Conservation (phyloP, 208 protist genomes). For the Trypanosoma conorhini region DNA sequence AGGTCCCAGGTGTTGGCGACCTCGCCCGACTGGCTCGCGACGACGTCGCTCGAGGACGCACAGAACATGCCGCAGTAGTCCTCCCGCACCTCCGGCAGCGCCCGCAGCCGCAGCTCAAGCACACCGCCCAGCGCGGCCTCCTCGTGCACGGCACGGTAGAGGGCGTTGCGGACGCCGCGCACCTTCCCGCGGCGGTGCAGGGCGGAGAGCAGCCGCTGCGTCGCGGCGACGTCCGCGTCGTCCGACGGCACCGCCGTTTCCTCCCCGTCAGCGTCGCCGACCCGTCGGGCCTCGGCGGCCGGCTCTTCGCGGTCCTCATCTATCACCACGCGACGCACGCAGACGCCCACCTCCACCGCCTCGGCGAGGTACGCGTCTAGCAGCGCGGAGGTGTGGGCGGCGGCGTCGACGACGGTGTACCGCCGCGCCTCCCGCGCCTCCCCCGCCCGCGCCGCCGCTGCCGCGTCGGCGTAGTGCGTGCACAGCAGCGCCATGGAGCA, state of each 20-base stretch:
- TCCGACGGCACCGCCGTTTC: not conserved
- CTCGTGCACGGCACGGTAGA: conserved; percentile 53
- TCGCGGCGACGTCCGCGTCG: conserved; percentile 16
- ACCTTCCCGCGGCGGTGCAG: conserved; percentile 30
- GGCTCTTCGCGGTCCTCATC: conserved; percentile 4
- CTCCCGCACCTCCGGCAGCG: conserved; percentile 48
- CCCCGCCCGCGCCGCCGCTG: not conserved
- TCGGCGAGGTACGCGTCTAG: conserved; percentile 18
- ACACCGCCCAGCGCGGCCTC: conserved; percentile 22
- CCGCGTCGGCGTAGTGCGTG: conserved; percentile 30
- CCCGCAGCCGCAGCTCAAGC: conserved; percentile 45
- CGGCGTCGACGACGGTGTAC: conserved; percentile 27
- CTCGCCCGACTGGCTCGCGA: conserved; percentile 38
- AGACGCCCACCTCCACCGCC: conserved; percentile 1
- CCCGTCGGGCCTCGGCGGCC: not conserved
- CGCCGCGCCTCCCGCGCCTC: not conserved
- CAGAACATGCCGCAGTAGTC: conserved; percentile 50
- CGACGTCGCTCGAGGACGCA: conserved; percentile 18
- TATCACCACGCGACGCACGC: conserved; percentile 21
- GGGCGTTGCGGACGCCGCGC: conserved; percentile 33
- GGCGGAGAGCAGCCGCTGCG: conserved; percentile 14
- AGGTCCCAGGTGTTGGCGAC: conserved; percentile 49
- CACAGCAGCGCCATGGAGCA: conserved; percentile 47
- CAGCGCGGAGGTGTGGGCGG: not conserved
- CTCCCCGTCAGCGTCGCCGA: not conserved